phyloP scores from a whole-genome alignment of 2,329 filamentous ascomycete species.

The Neopestalotiopsis sp. region DNA sequence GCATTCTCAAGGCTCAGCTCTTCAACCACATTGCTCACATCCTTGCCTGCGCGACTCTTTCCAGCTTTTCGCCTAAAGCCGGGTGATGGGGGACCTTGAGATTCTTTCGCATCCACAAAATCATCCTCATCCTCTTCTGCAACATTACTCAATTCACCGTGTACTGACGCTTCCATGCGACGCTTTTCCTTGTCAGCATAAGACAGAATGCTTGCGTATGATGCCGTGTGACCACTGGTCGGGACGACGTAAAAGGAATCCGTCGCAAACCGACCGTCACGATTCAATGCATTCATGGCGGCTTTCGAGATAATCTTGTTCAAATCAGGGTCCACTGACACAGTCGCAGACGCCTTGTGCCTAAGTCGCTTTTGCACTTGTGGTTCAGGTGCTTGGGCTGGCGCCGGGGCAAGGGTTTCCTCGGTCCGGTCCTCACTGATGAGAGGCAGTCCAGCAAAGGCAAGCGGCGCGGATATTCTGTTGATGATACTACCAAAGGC shows the following conservation, averaged over 20 bases:
- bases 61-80: slow-evolving; percentile 46
- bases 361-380: slow-evolving; percentile 45
- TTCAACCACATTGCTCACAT: slow-evolving; percentile 74
- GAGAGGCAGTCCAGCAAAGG: slow-evolving; percentile 90
- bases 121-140: slow-evolving; percentile 76
- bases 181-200: slow-evolving; percentile 72
- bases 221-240: slow-evolving; percentile 86
- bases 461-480: slow-evolving; percentile 85
- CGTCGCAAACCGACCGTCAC: slow-evolving; percentile 67
- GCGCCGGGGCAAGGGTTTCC: slow-evolving; percentile 36
- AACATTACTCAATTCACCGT: slow-evolving; percentile 38
- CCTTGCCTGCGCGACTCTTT: slow-evolving; percentile 47
- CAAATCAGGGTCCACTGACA: slow-evolving; percentile 72
- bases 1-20: slow-evolving; percentile 90
- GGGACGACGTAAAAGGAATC: slow-evolving; percentile 96
- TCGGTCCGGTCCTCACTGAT: slow-evolving; percentile 55
- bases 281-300: slow-evolving; percentile 78
- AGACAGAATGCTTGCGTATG: slow-evolving; percentile 87
- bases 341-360: slow-evolving; percentile 37
- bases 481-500: slow-evolving; percentile 90
- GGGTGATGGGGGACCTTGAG: slow-evolving; percentile 51
- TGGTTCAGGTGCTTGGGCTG: slow-evolving; percentile 43
- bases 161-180: slow-evolving; percentile 58
- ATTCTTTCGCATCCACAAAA: slow-evolving; percentile 87
- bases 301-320: slow-evolving; percentile 85